Evolutionary conservation across 2,329 filamentous ascomycete genomes (phyloP).

Genomic region (Macrophomina tecta): DNA sequence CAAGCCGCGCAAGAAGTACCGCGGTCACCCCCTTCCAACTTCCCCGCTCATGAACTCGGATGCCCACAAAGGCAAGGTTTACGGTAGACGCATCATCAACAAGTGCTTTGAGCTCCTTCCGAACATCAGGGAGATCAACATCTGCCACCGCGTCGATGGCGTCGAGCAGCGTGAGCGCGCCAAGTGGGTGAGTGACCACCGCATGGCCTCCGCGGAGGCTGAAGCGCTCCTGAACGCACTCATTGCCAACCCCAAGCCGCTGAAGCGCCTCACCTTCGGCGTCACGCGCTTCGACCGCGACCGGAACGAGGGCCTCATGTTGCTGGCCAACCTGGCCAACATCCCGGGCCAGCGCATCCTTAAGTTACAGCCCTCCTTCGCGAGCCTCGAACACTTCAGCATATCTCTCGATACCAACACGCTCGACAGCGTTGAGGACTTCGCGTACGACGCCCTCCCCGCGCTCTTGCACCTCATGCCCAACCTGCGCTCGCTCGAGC

Average conservation of each 20-base stretch:
- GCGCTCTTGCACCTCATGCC: background rate
- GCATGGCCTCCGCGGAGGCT: background rate
- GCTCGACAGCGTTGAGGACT: background rate
- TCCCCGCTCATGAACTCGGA: constrained; percentile 1
- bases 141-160: background rate
- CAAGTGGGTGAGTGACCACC: constrained; percentile 1
- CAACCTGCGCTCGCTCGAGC: background rate
- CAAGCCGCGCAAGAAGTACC: background rate
- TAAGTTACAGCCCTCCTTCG: background rate
- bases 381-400: background rate
- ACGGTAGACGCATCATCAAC: background rate
- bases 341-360: background rate
- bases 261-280: background rate
- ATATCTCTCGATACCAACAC: background rate
- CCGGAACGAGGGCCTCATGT: constrained; percentile 1
- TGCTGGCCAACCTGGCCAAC: background rate
- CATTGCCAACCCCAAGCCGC: background rate
- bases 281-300: background rate
- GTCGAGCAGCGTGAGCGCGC: background rate
- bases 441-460: background rate
- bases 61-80: background rate
- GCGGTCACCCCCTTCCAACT: background rate
- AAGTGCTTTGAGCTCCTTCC: constrained; percentile 1
- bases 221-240: background rate
- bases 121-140: background rate